Evolutionary conservation across 108 stramenopile genomes (phyloP).

Genomic region (Cyclostephanos invisitatus): DNA sequence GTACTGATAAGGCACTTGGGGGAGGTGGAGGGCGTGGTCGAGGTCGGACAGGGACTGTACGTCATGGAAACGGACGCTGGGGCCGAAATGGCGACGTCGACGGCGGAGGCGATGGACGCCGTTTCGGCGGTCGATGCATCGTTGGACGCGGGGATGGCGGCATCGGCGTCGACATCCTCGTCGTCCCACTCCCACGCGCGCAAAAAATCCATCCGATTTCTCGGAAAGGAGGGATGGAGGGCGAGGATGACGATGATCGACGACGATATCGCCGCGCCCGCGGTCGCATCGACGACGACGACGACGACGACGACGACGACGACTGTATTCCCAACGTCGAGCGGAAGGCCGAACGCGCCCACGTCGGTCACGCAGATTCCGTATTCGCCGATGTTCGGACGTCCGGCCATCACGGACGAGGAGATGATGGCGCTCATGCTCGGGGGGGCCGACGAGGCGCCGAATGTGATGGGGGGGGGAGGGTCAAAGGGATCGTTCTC

Average conservation of each 20-base stretch:
- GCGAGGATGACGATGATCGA: conserved; percentile 16
- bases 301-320: conserved; percentile 9
- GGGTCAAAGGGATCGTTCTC: conserved; percentile 19
- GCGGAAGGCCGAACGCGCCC: conserved; percentile 24
- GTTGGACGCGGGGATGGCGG: conserved; percentile 7
- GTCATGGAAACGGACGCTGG: conserved; percentile 79
- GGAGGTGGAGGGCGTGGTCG: conserved; percentile 77
- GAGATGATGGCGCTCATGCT: conserved; percentile 90
- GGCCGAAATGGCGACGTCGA: conserved; percentile 26
- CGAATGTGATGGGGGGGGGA: conserved; percentile 24
- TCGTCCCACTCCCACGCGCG: conserved; percentile 34
- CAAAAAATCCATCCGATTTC: conserved; percentile 86
- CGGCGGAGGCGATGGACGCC: conserved; percentile 12
- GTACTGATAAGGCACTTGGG: conserved; percentile 78
- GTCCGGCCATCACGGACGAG: conserved; percentile 80
- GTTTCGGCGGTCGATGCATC: conserved; percentile 30
- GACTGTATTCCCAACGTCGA: conserved; percentile 11
- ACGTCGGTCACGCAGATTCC: conserved; percentile 26
- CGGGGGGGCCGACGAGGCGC: conserved; percentile 82
- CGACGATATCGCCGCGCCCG: conserved; percentile 3
- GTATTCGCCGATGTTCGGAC: conserved; percentile 75
- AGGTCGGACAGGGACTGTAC: conserved; percentile 81
- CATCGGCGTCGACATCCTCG: conserved; percentile 24
- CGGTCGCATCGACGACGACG: neutral
- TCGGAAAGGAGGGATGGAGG: conserved; percentile 90